A percentile compares a stretch with the other conserved stretches of the same genome.
Evolutionary conservation across 2,329 filamentous ascomycete genomes (phyloP).

Genomic region (Botrytis cinerea): DNA sequence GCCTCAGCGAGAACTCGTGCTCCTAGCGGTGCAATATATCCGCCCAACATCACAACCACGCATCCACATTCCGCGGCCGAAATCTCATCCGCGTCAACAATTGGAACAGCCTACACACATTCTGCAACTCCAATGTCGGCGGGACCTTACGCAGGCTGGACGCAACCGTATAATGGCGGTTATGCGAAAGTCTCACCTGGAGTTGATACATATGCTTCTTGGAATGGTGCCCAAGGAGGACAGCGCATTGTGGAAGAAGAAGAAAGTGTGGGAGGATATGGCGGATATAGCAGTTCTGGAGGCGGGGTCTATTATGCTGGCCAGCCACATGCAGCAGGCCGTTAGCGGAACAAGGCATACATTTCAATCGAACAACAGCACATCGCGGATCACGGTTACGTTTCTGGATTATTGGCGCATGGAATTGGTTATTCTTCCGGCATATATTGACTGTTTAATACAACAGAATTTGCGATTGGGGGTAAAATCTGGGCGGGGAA

Average conservation of each 20-base stretch:
- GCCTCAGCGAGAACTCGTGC: conserved; percentile 14
- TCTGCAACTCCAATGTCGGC: conserved; percentile 27
- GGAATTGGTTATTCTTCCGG: conserved; percentile 3
- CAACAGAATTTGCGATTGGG: not conserved
- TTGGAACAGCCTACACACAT: conserved; percentile 33
- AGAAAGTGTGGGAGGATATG: conserved; percentile 29
- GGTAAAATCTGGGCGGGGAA: not conserved
- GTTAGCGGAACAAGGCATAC: conserved; percentile 11
- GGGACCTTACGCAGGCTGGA: conserved; percentile 36
- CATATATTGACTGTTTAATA: conserved; percentile 6
- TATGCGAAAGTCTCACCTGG: conserved; percentile 36
- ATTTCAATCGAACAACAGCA: conserved; percentile 1
- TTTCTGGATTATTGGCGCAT: conserved; percentile 16
- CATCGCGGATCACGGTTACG: conserved; percentile 10
- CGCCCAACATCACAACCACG: conserved; percentile 34
- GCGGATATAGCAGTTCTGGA: conserved; percentile 35
- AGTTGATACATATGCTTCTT: conserved; percentile 36
- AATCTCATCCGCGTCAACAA: conserved; percentile 30
- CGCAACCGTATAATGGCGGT: conserved; percentile 32
- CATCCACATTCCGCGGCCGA: conserved; percentile 32
- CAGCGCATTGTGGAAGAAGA: conserved; percentile 31
- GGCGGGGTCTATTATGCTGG: conserved; percentile 36
- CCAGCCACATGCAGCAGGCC: conserved; percentile 31
- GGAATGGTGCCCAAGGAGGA: conserved; percentile 32
- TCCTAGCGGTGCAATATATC: conserved; percentile 33